phyloP scores from a whole-genome alignment of 176 grass and related monocot species.

The Oryza glaberrima region DNA sequence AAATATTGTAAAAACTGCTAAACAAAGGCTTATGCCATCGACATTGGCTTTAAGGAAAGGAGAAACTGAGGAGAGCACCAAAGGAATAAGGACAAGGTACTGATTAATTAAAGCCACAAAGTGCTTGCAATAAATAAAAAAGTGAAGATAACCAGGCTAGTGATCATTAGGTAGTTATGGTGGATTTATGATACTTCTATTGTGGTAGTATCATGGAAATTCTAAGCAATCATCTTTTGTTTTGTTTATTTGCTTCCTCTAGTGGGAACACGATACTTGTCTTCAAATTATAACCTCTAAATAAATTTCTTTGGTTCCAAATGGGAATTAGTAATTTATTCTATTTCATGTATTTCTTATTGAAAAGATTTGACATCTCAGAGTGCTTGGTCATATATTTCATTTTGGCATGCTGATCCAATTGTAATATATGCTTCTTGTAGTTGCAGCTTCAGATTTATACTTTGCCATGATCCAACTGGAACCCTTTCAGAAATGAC shows the following conservation, averaged over 20 bases:
- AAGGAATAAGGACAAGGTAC: constrained; percentile 98
- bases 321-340: not conserved
- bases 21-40: constrained; percentile 76
- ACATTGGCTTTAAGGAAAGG: constrained; percentile 90
- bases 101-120: not conserved
- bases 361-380: not conserved
- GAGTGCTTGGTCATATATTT: not conserved
- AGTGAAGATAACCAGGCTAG: not conserved
- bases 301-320: not conserved
- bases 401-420: constrained; percentile 15
- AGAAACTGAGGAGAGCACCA: constrained; percentile 75
- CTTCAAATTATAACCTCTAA: not conserved
- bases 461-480: not conserved
- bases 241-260: constrained; percentile 4
- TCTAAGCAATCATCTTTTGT: not conserved
- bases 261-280: not conserved
- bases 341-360: not conserved
- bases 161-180: not conserved
- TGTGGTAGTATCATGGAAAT: not conserved
- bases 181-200: not conserved
- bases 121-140: constrained; percentile 7
- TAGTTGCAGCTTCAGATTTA: not conserved
- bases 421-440: not conserved
- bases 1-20: constrained; percentile 67
- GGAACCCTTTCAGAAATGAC: not conserved